Conservation (phyloP, 129 eudicot species). For the Flaveria bidentis region DNA sequence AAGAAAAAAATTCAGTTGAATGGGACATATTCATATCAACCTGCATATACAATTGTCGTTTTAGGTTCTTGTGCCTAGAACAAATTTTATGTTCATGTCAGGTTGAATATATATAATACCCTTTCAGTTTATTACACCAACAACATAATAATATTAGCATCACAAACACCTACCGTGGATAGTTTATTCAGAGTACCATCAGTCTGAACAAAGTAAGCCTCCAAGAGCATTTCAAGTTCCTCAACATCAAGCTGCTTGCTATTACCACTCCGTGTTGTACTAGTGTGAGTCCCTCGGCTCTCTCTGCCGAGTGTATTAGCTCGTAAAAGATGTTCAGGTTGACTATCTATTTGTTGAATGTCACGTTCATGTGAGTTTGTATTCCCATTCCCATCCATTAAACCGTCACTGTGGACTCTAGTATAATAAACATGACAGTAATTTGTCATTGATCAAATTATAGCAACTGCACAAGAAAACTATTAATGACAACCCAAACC, state of each 20-base stretch:
- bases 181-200: slow-evolving; percentile 17
- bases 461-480: neutral
- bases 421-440: neutral
- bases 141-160: neutral
- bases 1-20: neutral
- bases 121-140: neutral
- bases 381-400: slow-evolving; percentile 18
- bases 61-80: neutral
- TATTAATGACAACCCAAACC: neutral
- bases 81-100: neutral
- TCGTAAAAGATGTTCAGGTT: slow-evolving; percentile 8
- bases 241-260: slow-evolving; percentile 13
- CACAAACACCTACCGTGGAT: neutral
- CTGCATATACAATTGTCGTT: neutral
- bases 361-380: neutral
- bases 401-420: neutral
- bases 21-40: neutral
- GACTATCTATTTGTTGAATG: slow-evolving; percentile 1
- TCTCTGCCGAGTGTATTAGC: slow-evolving; percentile 10
- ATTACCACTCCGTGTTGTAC: slow-evolving; percentile 10
- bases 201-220: slow-evolving; percentile 13
- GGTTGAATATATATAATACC: neutral
- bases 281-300: slow-evolving; percentile 16
- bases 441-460: neutral
- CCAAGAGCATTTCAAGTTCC: slow-evolving; percentile 18